phyloP scores from a whole-genome alignment of 495 filamentous ascomycete species.

The Apodospora peruviana region DNA sequence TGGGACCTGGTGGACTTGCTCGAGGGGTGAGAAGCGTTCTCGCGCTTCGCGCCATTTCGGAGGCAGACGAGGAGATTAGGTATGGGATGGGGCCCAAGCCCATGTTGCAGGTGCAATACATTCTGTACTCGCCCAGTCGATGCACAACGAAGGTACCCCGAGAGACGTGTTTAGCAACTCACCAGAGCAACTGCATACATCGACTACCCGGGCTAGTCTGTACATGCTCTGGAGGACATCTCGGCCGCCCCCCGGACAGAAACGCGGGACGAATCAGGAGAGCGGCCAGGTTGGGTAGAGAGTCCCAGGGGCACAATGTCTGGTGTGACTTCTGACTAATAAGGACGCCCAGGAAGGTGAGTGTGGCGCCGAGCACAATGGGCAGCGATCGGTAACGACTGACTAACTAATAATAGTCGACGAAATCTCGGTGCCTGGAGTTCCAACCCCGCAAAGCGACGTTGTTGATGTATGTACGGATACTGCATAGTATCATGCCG shows the following conservation, averaged over 20 bases:
- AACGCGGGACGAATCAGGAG: background rate
- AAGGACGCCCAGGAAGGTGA: background rate
- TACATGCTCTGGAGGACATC: background rate
- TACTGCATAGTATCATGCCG: too few species aligned
- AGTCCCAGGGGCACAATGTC: background rate
- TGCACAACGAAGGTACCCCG: too few species aligned
- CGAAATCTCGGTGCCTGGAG: constrained; percentile 2
- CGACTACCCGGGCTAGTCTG: too few species aligned
- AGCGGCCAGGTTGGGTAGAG: too few species aligned
- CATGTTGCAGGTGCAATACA: background rate
- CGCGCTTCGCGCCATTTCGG: background rate
- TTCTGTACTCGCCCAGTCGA: background rate
- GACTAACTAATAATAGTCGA: constrained; percentile 1
- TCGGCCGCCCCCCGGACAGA: background rate
- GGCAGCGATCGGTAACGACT: background rate
- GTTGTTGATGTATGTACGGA: background rate
- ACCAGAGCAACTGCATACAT: too few species aligned
- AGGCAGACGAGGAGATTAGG: background rate
- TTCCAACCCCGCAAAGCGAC: background rate
- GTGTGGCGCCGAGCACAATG: background rate
- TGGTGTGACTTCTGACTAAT: background rate
- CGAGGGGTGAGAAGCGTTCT: too few species aligned
- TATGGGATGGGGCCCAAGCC: background rate
- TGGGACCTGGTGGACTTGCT: too few species aligned
- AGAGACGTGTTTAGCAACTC: background rate